Conservation (phyloP, 371 early-diverging fungal genomes). For the Mortierella sp. region DNA sequence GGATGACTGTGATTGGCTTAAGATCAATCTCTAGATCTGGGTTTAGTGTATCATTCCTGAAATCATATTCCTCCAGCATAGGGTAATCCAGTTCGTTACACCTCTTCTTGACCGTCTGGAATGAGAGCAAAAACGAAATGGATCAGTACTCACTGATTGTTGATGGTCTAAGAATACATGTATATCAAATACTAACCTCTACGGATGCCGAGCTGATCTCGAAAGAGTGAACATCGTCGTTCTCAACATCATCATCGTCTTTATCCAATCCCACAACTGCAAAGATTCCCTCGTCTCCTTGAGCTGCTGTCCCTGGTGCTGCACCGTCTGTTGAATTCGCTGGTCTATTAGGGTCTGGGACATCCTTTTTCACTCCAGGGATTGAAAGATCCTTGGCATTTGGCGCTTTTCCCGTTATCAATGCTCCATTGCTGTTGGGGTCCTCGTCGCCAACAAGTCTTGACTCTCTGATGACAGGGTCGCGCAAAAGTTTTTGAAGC, state of each 20-base stretch:
- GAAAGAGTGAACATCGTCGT: constrained; percentile 85
- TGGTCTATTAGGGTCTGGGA: constrained; percentile 46
- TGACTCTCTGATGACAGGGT: constrained; percentile 80
- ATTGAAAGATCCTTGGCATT: constrained; percentile 73
- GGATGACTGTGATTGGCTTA: constrained; percentile 95
- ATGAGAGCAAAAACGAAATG: not conserved
- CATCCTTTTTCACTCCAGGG: constrained; percentile 64
- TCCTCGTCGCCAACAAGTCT: constrained; percentile 65
- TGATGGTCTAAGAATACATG: not conserved
- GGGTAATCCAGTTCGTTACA: constrained; percentile 98
- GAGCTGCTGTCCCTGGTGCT: constrained; percentile 14
- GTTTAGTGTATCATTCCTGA: constrained; percentile 91
- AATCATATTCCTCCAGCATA: constrained; percentile 99
- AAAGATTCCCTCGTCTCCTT: constrained; percentile 64
- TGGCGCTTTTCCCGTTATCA: constrained; percentile 63
- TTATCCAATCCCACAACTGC: constrained; percentile 72
- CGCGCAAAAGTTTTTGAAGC: constrained; percentile 87
- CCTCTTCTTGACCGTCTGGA: constrained; percentile 86
- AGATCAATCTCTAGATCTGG: constrained; percentile 95
- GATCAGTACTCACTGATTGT: not conserved
- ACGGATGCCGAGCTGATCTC: constrained; percentile 87
- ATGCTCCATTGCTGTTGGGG: constrained; percentile 18
- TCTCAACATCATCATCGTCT: constrained; percentile 78
- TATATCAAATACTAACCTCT: constrained; percentile 65
- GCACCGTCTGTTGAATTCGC: constrained; percentile 34